Evolutionary conservation across 2,329 filamentous ascomycete genomes (phyloP).

Genomic region (Botrytis tulipae): DNA sequence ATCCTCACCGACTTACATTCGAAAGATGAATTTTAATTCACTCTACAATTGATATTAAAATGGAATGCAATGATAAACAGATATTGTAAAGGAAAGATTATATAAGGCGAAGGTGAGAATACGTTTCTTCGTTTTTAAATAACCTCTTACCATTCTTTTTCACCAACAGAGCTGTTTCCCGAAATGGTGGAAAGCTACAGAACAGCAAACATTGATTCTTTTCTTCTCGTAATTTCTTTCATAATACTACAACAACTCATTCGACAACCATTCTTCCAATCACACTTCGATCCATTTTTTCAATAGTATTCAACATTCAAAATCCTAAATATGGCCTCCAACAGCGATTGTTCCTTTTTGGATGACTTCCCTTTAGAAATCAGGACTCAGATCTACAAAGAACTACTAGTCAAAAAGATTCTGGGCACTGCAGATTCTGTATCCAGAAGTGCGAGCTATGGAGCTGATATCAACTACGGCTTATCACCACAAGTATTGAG

Average conservation of each 20-base stretch:
- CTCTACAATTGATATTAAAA: not conserved
- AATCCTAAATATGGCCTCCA: not conserved
- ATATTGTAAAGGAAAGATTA: not conserved
- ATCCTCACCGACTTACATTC: not conserved
- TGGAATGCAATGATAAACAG: not conserved
- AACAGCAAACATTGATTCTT: not conserved
- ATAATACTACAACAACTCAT: not conserved
- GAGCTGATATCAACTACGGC: not conserved
- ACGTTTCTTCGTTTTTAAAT: not conserved
- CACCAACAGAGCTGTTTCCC: not conserved
- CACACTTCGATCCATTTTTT: not conserved
- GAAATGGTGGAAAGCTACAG: not conserved
- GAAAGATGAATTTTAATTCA: not conserved
- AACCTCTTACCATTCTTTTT: not conserved
- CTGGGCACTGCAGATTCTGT: constrained; percentile 1
- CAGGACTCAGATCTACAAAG: constrained; percentile 51
- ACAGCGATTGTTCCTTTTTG: not conserved
- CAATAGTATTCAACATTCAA: not conserved
- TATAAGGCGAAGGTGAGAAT: not conserved
- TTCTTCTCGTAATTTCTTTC: not conserved
- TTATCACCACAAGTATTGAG: constrained; percentile 25
- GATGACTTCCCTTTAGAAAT: constrained; percentile 45
- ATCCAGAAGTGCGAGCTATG: not conserved
- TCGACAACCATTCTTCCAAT: not conserved
- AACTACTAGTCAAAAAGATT: constrained; percentile 21